Conservation (phyloP, 2,329 filamentous ascomycete genomes). For the Calonectria hongkongensis region DNA sequence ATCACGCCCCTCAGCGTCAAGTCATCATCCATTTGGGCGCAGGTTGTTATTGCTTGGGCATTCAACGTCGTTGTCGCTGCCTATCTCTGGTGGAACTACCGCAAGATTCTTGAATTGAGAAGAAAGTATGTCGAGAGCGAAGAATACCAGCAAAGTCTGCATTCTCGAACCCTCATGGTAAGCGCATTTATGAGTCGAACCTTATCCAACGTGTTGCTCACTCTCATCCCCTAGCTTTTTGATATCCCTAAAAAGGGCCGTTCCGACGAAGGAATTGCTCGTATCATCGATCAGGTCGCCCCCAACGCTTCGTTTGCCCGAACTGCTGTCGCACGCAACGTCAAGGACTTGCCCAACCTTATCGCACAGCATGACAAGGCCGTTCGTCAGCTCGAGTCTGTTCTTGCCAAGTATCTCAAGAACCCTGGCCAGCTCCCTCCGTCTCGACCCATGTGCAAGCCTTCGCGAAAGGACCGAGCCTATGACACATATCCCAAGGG, state of each 20-base stretch:
- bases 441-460: conserved; percentile 85
- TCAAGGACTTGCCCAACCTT: conserved; percentile 89
- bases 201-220: conserved; percentile 22
- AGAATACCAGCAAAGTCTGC: conserved; percentile 91
- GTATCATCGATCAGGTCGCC: conserved; percentile 86
- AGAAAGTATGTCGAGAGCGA: conserved; percentile 88
- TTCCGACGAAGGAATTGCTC: conserved; percentile 90
- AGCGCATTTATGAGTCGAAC: conserved; percentile 46
- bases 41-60: conserved; percentile 75
- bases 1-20: conserved; percentile 76
- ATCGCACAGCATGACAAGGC: conserved; percentile 88
- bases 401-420: conserved; percentile 92
- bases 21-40: conserved; percentile 73
- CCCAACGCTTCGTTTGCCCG: conserved; percentile 86
- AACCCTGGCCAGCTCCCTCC: conserved; percentile 87
- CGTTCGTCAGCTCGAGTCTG: conserved; percentile 87
- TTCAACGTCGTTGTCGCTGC: conserved; percentile 85
- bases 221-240: conserved; percentile 75
- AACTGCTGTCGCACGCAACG: conserved; percentile 91
- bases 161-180: conserved; percentile 83
- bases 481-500: conserved; percentile 78
- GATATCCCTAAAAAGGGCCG: conserved; percentile 87
- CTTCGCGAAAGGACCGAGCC: conserved; percentile 85
- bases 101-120: conserved; percentile 81
- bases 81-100: conserved; percentile 95